Conservation (phyloP, 192 early-diverging fungal genomes). For the Mortierella hygrophila region DNA sequence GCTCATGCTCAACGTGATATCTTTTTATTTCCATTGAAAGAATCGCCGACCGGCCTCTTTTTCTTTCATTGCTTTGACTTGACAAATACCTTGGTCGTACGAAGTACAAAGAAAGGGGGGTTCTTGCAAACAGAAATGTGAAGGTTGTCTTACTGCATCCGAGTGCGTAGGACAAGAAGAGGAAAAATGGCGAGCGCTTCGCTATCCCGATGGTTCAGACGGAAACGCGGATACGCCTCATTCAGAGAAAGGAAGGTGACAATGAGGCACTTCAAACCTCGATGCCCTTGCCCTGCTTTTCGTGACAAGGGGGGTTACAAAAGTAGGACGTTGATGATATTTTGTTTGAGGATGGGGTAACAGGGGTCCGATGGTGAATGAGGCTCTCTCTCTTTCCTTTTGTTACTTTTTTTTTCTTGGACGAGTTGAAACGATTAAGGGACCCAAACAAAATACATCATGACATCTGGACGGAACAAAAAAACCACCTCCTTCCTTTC, state of each 20-base stretch:
- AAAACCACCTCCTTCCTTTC: neutral
- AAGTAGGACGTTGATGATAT: neutral
- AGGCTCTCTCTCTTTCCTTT: conserved; percentile 11
- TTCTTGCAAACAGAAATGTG: neutral
- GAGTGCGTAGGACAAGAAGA: neutral
- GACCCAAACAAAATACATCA: neutral
- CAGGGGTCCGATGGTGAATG: neutral
- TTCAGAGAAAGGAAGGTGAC: neutral
- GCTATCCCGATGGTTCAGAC: neutral
- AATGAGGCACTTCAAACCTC: neutral
- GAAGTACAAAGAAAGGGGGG: neutral
- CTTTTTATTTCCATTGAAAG: neutral
- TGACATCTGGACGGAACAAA: neutral
- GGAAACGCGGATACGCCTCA: neutral
- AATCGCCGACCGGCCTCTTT: neutral
- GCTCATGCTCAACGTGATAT: neutral
- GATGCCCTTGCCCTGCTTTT: neutral
- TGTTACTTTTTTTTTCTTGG: neutral
- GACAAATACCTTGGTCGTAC: neutral
- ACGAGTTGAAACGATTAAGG: conserved; percentile 5
- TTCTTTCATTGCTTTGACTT: neutral
- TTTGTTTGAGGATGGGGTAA: neutral
- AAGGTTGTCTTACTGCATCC: neutral
- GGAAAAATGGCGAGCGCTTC: neutral
- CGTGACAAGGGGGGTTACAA: neutral